Evolutionary conservation across 1,284 basidiomycete genomes (phyloP), one percentile per base, ranked within the genome.

Genomic region (Coniferiporia weirii): DNA sequence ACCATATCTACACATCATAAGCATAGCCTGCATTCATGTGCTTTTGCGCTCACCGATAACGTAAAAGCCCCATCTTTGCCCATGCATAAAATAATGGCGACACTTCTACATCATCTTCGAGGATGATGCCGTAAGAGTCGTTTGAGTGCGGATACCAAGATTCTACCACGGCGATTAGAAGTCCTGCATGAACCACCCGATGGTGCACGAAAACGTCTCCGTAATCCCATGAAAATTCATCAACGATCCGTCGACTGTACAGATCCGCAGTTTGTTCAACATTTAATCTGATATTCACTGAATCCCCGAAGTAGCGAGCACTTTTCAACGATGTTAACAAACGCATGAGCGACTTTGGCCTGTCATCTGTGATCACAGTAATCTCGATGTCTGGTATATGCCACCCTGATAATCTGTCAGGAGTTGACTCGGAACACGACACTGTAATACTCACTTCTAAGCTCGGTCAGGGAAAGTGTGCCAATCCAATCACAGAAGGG

Each of bases 31-130:
- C 15, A 43, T 7, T 36, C 22, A n/a, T 15, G 52, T 19, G 19
- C 46, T 22, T 17, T 40, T 36, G 20, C 4, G 67, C 73, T 64
- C 69, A 91, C 82, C 88, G 79, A 67, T 93, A 93, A 50, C 77
- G 80, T 13, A 93, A 73, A 56, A 93, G 69, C 6, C 80, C 68
- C 77, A 91, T 83, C 70, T 93, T 93, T 54, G 81, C 67, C 89
- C 91, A 93, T 3, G 87, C 89, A 66, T 90, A 93, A 70, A 90
- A 91, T 15, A 91, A 68, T 0, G 89, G 86, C 4, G 90, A 93
- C 3, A 93, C 71, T 67, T 93, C 91, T 5, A 91, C 78, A 67
- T 93, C 91, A 67, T 93, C 91, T 69, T 93, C 91, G 4, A 93
- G 79, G 17, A 93, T 72, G 5, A 93, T 69, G 3, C 87, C 91